Evolutionary conservation across 768 basidiomycete genomes (phyloP).

Genomic region (Megacollybia marginata): DNA sequence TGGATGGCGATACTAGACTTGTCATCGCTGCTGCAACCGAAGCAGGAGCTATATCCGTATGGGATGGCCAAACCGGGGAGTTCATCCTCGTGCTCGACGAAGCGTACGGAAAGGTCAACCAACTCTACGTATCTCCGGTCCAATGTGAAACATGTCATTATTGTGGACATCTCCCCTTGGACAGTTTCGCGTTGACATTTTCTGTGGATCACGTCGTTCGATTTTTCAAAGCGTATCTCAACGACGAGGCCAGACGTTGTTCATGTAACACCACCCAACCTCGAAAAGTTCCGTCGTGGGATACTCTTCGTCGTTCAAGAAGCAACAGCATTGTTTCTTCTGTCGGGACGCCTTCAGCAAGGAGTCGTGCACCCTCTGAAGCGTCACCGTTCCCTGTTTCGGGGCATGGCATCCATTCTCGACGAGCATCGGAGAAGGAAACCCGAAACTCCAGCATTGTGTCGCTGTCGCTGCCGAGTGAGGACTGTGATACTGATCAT

Average conservation of each 20-base stretch:
- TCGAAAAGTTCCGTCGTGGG: slow-evolving; percentile 36
- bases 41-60: slow-evolving; percentile 63
- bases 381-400: slow-evolving; percentile 67
- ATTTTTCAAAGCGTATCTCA: slow-evolving; percentile 57
- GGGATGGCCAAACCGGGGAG: slow-evolving; percentile 64
- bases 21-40: slow-evolving; percentile 59
- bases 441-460: slow-evolving; percentile 36
- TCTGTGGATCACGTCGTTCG: slow-evolving; percentile 58
- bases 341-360: slow-evolving; percentile 34
- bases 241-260: slow-evolving; percentile 55
- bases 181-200: slow-evolving; percentile 59
- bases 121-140: slow-evolving; percentile 54
- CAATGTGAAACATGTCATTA: slow-evolving; percentile 51
- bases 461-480: slow-evolving; percentile 36
- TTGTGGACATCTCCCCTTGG: slow-evolving; percentile 62
- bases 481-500: slow-evolving; percentile 27
- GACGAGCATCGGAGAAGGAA: slow-evolving; percentile 68
- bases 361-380: slow-evolving; percentile 43
- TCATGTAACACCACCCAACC: slow-evolving; percentile 51
- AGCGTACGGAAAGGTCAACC: slow-evolving; percentile 46
- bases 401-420: slow-evolving; percentile 70
- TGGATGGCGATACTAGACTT: slow-evolving; percentile 42
- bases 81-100: slow-evolving; percentile 59
- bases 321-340: slow-evolving; percentile 49
- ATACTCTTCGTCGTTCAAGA: slow-evolving; percentile 46